A percentile compares a stretch with the other conserved stretches of the same genome.
phyloP scores from a whole-genome alignment of 306 rosid genomes.

The Vigna trinervia region DNA sequence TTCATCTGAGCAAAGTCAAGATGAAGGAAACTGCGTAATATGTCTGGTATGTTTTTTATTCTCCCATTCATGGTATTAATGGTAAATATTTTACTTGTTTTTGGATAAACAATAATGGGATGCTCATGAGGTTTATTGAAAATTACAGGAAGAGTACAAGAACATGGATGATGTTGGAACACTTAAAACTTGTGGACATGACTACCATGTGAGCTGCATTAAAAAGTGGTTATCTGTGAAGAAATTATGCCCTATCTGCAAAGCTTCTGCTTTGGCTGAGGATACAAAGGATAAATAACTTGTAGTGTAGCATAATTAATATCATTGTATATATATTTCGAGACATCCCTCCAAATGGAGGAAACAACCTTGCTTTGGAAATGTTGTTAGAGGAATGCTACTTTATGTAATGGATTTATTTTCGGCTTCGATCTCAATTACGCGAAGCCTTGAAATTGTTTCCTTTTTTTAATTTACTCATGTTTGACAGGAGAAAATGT shows the following conservation, averaged over 20 bases:
- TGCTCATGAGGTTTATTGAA: conserved; percentile 10
- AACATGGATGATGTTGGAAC: conserved; percentile 83
- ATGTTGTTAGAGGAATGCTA: conserved; percentile 50
- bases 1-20: conserved; percentile 72
- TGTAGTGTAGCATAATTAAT: conserved; percentile 11
- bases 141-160: conserved; percentile 83
- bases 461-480: neutral
- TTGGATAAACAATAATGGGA: conserved; percentile 7
- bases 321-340: conserved; percentile 55
- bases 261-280: conserved; percentile 63
- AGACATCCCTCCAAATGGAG: conserved; percentile 51
- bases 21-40: conserved; percentile 74
- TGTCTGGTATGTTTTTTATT: conserved; percentile 66
- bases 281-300: conserved; percentile 58
- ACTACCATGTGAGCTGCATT: conserved; percentile 83
- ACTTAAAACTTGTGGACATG: conserved; percentile 73
- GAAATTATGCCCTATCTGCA: conserved; percentile 83
- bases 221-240: conserved; percentile 85
- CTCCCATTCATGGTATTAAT: neutral
- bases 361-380: conserved; percentile 46
- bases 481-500: neutral
- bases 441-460: conserved; percentile 51
- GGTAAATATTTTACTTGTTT: conserved; percentile 7
- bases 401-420: conserved; percentile 55
- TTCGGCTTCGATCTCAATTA: conserved; percentile 54